Evolutionary conservation across 1,139 yeast species (phyloP), one percentile per base, ranked within the genome.

Genomic region (Diutina rugosa): DNA sequence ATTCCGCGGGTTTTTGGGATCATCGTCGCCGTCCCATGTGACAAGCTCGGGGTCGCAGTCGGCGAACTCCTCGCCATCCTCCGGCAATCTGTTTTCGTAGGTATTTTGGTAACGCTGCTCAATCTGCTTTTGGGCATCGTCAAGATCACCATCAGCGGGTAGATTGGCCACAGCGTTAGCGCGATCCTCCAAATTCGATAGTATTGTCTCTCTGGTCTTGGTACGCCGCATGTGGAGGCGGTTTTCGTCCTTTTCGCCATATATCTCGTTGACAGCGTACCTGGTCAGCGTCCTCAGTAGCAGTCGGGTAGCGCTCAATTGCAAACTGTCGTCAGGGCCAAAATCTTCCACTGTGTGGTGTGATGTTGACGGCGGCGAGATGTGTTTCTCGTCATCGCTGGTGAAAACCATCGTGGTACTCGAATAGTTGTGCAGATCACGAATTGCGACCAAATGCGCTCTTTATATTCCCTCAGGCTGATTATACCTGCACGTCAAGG

Each of bases 21-120:
- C 89, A 58, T 80, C 77, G 2, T 72, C 75, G 4, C 83, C 82
- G 49, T 82, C 85, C 87, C 87, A 84, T 1, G 86, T 77, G 4
- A 84, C 82, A 51, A 83, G 67, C 62, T 83, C 87, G 0, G 86
- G 87, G 62, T 84, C 88, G 6, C 79, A 63, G 2, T 70, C 70
- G 30, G 69, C 65, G 61, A 77, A 81, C 60, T 80, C 85, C 12
- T 70, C 72, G 21, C 85, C 78, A 58, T 74, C 71, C 55, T 67
- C 66, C 1, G 81, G 81, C 0, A 78, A 72, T 0, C 74, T 61
- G 26, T 69, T 64, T 57, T 72, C 77, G 2, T 74, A 72, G 0
- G 71, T 62, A 29, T 63, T 64, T 49, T 68, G 65, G 56, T 71
- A 69, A 7, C 61, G 21, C 10, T 44, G 32, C 12, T 41, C 29